These are phyloP conservation scores for Ciborinia camelliae DNA, from an alignment of 2,329 filamentous ascomycete species.

Conservation along the genomic window DNA sequence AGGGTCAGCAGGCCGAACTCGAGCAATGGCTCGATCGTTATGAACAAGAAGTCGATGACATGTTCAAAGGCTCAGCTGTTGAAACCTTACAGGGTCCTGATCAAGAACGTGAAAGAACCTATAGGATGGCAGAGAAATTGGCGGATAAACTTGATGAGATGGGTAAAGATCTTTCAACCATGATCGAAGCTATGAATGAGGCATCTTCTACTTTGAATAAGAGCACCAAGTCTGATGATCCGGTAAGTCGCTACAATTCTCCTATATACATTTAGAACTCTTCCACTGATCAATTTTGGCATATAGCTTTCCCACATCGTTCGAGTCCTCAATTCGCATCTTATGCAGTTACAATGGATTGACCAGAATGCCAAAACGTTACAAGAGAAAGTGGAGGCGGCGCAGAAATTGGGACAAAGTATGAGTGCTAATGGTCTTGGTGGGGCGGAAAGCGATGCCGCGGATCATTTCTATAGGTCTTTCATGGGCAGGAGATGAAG, in stretches of 20 bases:
- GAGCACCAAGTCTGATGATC: constrained; percentile 82
- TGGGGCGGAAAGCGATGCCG: constrained; percentile 64
- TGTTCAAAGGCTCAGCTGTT: constrained; percentile 78
- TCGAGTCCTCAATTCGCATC: constrained; percentile 87
- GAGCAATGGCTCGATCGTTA: constrained; percentile 86
- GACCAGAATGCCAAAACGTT: constrained; percentile 79
- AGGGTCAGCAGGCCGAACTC: constrained; percentile 89
- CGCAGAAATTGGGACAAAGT: constrained; percentile 73
- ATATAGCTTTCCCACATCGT: constrained; percentile 87
- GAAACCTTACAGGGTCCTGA: constrained; percentile 83
- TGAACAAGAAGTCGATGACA: constrained; percentile 84
- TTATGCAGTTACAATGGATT: constrained; percentile 89
- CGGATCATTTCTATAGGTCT: constrained; percentile 87
- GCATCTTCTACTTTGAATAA: constrained; percentile 88
- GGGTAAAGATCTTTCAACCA: constrained; percentile 85
- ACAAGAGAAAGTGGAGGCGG: constrained; percentile 75
- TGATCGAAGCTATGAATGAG: constrained; percentile 97
- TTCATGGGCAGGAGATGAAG: constrained; percentile 67
- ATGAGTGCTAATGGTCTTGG: constrained; percentile 53
- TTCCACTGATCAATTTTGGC: constrained; percentile 21
- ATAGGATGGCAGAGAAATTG: constrained; percentile 91
- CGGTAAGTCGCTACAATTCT: constrained; percentile 53
- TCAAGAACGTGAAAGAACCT: constrained; percentile 91
- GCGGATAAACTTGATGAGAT: constrained; percentile 89
- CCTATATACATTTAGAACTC: background rate